Percentiles rank a stretch among this genome's conserved stretches.
These are phyloP conservation scores for Camelina neglecta DNA, from an alignment of 345 rosid species.

Conservation along the genomic window DNA sequence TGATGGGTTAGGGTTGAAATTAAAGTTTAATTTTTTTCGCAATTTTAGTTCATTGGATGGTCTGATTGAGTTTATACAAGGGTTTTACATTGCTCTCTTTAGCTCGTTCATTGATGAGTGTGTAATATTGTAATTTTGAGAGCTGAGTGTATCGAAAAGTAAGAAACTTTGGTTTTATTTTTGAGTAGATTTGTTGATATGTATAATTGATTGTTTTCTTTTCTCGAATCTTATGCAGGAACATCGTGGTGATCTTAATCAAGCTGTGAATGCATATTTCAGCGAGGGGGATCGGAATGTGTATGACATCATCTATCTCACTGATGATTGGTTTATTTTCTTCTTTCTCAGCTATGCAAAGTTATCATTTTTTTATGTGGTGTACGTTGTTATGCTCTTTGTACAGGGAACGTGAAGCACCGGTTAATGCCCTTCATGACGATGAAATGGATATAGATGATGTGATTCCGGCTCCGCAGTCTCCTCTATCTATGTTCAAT, in stretches of 20 bases:
- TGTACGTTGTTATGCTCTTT: slow-evolving; percentile 7
- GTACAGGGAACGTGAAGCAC: slow-evolving; percentile 46
- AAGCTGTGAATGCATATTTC: slow-evolving; percentile 92
- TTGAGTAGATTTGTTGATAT: background rate
- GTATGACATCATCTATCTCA: slow-evolving; percentile 43
- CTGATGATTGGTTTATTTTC: slow-evolving; percentile 2
- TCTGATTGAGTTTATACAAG: slow-evolving; percentile 32
- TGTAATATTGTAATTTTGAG: background rate
- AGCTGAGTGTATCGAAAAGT: background rate
- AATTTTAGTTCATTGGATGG: slow-evolving; percentile 15
- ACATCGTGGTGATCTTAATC: slow-evolving; percentile 89
- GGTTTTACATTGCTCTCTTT: slow-evolving; percentile 49
- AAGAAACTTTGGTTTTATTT: background rate
- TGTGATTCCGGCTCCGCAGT: slow-evolving; percentile 52
- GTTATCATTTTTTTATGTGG: background rate
- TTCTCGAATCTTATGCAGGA: slow-evolving; percentile 52
- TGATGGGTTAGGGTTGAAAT: slow-evolving; percentile 21
- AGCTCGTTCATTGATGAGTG: slow-evolving; percentile 32
- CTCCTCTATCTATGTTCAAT: slow-evolving; percentile 49
- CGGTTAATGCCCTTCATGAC: slow-evolving; percentile 51
- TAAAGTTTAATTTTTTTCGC: slow-evolving; percentile 4
- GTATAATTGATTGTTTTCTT: background rate
- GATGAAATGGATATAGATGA: slow-evolving; percentile 93
- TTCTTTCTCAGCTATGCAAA: background rate
- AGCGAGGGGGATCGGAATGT: slow-evolving; percentile 75